Base-by-base conservation (phyloP, 495 filamentous ascomycete genomes). In the Durotheca rogersii region DNA sequence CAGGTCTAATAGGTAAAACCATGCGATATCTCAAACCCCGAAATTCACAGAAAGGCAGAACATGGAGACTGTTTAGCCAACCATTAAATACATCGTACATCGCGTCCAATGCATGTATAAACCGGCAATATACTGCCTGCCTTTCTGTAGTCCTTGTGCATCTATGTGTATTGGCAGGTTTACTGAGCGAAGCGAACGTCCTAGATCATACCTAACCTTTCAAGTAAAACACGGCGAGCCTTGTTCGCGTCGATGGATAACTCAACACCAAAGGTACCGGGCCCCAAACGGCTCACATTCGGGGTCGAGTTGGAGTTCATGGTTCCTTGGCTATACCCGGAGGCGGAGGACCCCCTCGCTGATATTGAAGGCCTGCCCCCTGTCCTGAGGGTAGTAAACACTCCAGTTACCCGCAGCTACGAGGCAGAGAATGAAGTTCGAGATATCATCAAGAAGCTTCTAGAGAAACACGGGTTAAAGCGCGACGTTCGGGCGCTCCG, bases 231-330 rank as follows among this genome's bases (percentile, higher is more conserved):
- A 41, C 18, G 11, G 29, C 20, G 38, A 1, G 14, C 3, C 15
- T 19, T 19, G 16, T 25, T 12, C 17, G 53, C 49, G 56, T 36
- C 58, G 33, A 12, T 31, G 37, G 15, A 10, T 15, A 32, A 15
- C 11, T 0, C 33, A 42, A 15, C 30, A 16, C 12, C 6, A 19
- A 6, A 7, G 6, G 17, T 19, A 4, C 4, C 27, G 11, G 27
- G 12, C 16, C 32, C 41, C 2, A 5, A 23, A 0, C 47, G 30
- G 1, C 41, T 51, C 6, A 67, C 62, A 0, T 70, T 68, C 16
- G 65, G 67, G 0, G 51, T 70, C 6, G 65, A 70, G 16, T 17
- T 67, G 0, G 67, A 70, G 37, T 70, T 70, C 17, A 10, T 58
- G 1, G 14, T 67, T 2, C 50, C 62, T 0, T 56, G 19, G n/a